Base-by-base conservation (phyloP, 768 basidiomycete species). In the Neoboletus magnificus region DNA sequence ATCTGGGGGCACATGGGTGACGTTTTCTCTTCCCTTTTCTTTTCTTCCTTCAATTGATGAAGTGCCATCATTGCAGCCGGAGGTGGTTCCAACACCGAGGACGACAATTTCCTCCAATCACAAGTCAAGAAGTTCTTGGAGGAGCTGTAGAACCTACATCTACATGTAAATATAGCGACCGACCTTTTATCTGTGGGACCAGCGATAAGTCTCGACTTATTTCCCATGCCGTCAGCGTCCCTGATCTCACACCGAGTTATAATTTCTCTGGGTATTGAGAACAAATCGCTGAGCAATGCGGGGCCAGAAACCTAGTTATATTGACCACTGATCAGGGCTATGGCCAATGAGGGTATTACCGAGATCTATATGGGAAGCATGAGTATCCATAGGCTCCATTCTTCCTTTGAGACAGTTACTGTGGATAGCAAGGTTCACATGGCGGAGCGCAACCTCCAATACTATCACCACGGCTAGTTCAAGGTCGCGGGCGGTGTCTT, bases 1-100 rank as follows among this genome's bases (percentile, higher is more conserved):
- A 71, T 77, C 29, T 83, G 81, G 81, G 82, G 83, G 6, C 83
- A 85, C 65, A 72, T 79, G 67, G 79, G 82, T 81, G 57, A 47
- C 55, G 15, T 8, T 25, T 32, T 13, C 18, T 30, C 23, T 27
- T 37, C 10, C n/a, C 32, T 48, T 1, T 32, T 29, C 27, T 22
- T 37, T n/a, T 36, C 5, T 11, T 27, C 27, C 42, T 44, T 32
- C 18, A 16, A 37, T 36, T 54, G 20, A 53, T 46, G 48, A 40
- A 18, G 48, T n/a, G 49, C 33, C 37, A 47, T 15, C 18, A 36
- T 36, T 60, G 35, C 54, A 80, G 80, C 77, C 52, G 82, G 80
- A 16, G 77, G 76, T 22, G 77, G 77, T 20, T 55, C 70, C 1
- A 78, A 79, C 51, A 44, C 56, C 8, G 56, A 69, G 11, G 80